Percentiles rank a stretch among this genome's conserved stretches.
These are phyloP conservation scores for Fusarium tjaetaba DNA, from an alignment of 2,329 filamentous ascomycete genomes.

Conservation along the genomic window DNA sequence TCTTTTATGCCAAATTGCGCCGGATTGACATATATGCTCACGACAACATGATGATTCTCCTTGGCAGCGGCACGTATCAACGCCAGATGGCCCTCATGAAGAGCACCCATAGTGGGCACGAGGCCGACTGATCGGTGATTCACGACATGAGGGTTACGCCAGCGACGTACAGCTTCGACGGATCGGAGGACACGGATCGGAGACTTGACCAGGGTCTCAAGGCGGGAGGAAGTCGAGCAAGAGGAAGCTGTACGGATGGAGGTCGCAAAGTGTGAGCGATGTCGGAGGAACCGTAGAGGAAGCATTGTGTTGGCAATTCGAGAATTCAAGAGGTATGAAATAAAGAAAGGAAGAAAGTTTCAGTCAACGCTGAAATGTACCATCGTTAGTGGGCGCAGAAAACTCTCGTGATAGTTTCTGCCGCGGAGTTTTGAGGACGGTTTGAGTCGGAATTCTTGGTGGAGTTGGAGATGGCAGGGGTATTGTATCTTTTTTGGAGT, in stretches of 20 bases:
- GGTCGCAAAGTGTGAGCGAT: constrained; percentile 21
- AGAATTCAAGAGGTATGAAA: not conserved
- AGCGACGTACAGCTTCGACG: constrained; percentile 74
- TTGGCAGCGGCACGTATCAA: constrained; percentile 84
- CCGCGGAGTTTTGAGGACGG: constrained; percentile 58
- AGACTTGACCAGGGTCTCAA: constrained; percentile 63
- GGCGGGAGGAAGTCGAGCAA: constrained; percentile 36
- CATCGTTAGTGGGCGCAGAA: constrained; percentile 38
- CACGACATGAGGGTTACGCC: constrained; percentile 72
- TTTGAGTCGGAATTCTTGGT: constrained; percentile 8
- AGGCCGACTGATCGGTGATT: constrained; percentile 81
- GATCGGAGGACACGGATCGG: constrained; percentile 79
- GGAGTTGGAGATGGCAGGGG: constrained; percentile 29
- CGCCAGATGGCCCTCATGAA: constrained; percentile 91
- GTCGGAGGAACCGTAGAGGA: constrained; percentile 30
- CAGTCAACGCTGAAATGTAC: constrained; percentile 26
- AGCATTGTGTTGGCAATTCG: constrained; percentile 18
- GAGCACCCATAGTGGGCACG: constrained; percentile 96
- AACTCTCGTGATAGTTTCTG: constrained; percentile 58
- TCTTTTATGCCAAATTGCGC: constrained; percentile 93
- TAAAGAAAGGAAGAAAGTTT: not conserved
- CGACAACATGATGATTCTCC: constrained; percentile 87
- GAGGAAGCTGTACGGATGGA: constrained; percentile 36
- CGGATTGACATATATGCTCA: constrained; percentile 95
- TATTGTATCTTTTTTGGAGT: constrained; percentile 28